Evolutionary conservation across 345 rosid species (phyloP).

Genomic region (Acer negundo): DNA sequence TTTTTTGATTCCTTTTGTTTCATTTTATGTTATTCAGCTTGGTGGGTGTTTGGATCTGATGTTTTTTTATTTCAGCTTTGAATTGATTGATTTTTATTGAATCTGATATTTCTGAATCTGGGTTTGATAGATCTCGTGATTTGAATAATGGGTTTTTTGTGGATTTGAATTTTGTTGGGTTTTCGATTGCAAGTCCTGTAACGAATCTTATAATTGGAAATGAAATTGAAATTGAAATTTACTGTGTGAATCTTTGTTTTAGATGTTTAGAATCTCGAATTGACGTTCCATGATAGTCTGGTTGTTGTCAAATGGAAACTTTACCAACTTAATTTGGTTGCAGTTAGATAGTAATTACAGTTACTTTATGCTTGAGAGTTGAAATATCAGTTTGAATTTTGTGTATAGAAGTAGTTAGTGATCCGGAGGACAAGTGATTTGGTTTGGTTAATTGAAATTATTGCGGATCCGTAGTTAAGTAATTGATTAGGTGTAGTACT

Average conservation of each 20-base stretch:
- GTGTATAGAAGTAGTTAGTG: not conserved
- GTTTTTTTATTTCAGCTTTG: not conserved
- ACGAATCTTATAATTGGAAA: conserved; percentile 19
- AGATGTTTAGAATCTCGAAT: not conserved
- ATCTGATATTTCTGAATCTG: conserved; percentile 15
- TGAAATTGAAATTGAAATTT: not conserved
- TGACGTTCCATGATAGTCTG: not conserved
- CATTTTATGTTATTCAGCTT: conserved; percentile 11
- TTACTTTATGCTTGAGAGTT: not conserved
- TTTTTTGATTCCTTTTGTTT: too few species aligned
- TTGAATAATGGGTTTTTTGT: not conserved
- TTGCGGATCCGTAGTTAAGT: not conserved
- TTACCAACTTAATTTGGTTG: not conserved
- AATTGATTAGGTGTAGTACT: not conserved
- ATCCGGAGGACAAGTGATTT: not conserved
- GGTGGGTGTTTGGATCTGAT: conserved; percentile 35
- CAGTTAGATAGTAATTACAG: not conserved
- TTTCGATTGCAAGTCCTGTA: not conserved
- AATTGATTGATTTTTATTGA: conserved; percentile 10
- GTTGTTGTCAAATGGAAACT: not conserved
- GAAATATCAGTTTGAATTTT: not conserved
- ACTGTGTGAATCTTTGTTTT: not conserved
- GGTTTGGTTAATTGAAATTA: not conserved
- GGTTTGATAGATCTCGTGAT: conserved; percentile 17
- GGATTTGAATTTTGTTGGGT: conserved; percentile 19